Base-by-base conservation (phyloP, 805 yeast genomes). In the Ascoidea rubescens region DNA sequence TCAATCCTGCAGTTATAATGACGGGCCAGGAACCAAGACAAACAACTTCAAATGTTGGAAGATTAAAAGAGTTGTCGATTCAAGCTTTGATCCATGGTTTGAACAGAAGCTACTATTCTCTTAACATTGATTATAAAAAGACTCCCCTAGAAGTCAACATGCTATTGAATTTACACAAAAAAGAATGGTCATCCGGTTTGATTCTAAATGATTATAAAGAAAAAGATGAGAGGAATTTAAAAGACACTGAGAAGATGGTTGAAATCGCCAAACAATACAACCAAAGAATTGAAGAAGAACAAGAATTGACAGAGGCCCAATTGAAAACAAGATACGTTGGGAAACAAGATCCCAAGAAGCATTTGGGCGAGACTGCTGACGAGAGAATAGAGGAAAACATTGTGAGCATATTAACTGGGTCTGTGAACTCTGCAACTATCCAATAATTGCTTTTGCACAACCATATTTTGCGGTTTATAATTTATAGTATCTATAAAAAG, bases 271-370 rank as follows among this genome's bases (percentile, higher is more conserved):
- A 82, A 59, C 85, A 82, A 59, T 93, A 93, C 67, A 87, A 91
- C 44, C 84, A 83, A 64, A 79, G 98, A 64, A 90, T 95, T 50
- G 78, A 84, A 59, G 98, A 95, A 68, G 99, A 93, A 66, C 85
- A 84, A 65, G 96, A 87, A 57, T 72, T 93, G 58, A 72, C 80
- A 48, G 95, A 86, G 61, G 96, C 87, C 46, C 93, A 90, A 67
- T 77, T 91, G 59, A 88, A 87, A 68, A 91, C 96, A 5, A 82
- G 99, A 65, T 95, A 91, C 63, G 97, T 93, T 44, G 99, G 99
- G 60, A 90, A 88, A 66, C 97, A 91, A 69, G 99, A 93, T 68
- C 99, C 99, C 46, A 93, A 95, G 80, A 93, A 91, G 72, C 99
- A 93, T 71, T 74, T 93, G 61, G 77, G 84, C 49, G 96, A 87